These are phyloP conservation scores for Scleromitrula shiraiana DNA, from an alignment of 2,329 filamentous ascomycete genomes.

Conservation along the genomic window DNA sequence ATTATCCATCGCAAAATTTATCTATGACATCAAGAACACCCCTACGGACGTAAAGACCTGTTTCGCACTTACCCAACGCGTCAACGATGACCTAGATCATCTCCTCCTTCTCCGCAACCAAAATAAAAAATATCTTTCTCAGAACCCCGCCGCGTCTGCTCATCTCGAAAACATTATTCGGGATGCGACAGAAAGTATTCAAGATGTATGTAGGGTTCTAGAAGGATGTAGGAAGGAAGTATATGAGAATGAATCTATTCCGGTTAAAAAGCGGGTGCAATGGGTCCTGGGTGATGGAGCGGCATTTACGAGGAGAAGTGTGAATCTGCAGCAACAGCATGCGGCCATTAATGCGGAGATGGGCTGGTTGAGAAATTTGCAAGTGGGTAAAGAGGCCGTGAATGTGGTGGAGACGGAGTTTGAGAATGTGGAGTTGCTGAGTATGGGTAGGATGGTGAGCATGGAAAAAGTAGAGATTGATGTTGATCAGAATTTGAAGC, in stretches of 20 bases:
- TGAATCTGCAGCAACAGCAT: constrained; percentile 7
- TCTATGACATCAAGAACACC: constrained; percentile 1
- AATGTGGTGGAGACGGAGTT: not conserved
- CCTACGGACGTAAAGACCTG: constrained; percentile 3
- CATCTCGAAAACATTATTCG: not conserved
- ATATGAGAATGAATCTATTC: not conserved
- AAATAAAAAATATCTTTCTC: not conserved
- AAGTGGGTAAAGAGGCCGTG: not conserved
- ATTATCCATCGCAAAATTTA: not conserved
- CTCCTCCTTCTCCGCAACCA: not conserved
- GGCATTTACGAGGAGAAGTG: constrained; percentile 2
- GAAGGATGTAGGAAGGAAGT: not conserved
- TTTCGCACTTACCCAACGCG: not conserved
- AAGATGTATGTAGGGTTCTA: not conserved
- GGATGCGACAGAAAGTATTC: not conserved
- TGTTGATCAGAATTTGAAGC: not conserved
- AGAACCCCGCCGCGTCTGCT: not conserved
- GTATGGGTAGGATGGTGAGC: not conserved
- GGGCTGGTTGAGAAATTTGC: not conserved
- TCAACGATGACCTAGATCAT: not conserved
- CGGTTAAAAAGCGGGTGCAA: not conserved
- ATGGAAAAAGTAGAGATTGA: not conserved
- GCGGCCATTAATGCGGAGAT: constrained; percentile 5
- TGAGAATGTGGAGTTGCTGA: not conserved
- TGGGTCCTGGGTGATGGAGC: constrained; percentile 5